A percentile compares a stretch with the other conserved stretches of the same genome.
These are phyloP conservation scores for Cutaneotrichosporon sp. DNA, from an alignment of 1,284 basidiomycete species.

Conservation along the genomic window DNA sequence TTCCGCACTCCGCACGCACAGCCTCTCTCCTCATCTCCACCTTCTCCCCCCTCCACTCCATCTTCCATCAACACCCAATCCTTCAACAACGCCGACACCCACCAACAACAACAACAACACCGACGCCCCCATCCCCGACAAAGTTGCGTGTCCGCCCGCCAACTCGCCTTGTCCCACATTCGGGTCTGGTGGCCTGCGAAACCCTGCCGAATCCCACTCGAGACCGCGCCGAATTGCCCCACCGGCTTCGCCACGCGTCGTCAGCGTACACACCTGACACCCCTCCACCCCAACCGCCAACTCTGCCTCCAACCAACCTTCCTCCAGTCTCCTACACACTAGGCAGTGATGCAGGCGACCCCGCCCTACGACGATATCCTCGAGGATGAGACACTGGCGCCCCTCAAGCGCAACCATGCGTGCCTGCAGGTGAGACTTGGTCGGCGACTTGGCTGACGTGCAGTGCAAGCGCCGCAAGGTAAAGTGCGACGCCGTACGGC, in stretches of 20 bases:
- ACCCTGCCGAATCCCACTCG: too few species aligned
- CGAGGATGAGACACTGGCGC: constrained; percentile 46
- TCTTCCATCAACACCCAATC: background rate
- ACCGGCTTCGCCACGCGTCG: background rate
- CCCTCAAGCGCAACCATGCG: constrained; percentile 50
- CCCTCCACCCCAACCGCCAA: background rate
- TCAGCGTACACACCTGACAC: background rate
- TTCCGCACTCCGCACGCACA: background rate
- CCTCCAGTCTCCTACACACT: background rate
- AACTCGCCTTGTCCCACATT: too few species aligned
- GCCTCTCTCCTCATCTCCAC: too few species aligned
- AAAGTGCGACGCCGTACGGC: constrained; percentile 46
- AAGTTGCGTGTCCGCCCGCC: too few species aligned
- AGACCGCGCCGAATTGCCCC: background rate
- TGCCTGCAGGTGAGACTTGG: constrained; percentile 32
- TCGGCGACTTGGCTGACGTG: background rate
- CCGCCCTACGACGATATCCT: constrained; percentile 36
- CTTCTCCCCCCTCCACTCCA: background rate
- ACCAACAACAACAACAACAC: too few species aligned
- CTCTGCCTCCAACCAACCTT: background rate
- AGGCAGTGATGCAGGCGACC: constrained; percentile 21
- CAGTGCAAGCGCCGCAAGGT: constrained; percentile 52
- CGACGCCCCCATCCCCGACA: too few species aligned
- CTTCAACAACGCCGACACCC: too few species aligned
- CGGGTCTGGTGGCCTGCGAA: background rate